Conservation (phyloP, 2,329 filamentous ascomycete species). For the Parafenestella ontariensis region DNA sequence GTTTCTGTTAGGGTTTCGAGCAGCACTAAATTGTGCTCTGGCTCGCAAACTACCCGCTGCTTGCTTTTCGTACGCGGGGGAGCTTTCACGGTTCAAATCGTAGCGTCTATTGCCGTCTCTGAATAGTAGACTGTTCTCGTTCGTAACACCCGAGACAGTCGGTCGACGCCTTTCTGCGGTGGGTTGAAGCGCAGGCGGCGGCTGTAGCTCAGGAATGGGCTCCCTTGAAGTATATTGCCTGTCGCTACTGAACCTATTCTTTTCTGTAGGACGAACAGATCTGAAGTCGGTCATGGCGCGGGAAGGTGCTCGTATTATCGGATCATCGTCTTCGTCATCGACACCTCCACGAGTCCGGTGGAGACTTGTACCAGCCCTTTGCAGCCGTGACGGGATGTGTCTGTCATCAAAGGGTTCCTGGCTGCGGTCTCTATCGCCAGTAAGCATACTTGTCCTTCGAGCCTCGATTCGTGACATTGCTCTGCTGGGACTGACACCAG, state of each 20-base stretch:
- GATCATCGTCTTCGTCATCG: conserved; percentile 48
- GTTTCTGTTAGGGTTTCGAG: conserved; percentile 36
- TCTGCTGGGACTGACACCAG: conserved; percentile 44
- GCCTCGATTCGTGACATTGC: conserved; percentile 55
- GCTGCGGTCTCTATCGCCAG: conserved; percentile 32
- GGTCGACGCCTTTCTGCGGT: conserved; percentile 40
- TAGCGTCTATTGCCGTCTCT: conserved; percentile 37
- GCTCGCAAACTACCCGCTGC: conserved; percentile 27
- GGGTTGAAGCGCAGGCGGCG: conserved; percentile 38
- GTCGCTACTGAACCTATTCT: conserved; percentile 28
- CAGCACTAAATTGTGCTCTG: conserved; percentile 33
- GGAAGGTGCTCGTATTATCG: conserved; percentile 54
- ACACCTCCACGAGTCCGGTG: conserved; percentile 46
- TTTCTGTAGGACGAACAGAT: conserved; percentile 37
- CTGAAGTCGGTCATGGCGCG: conserved; percentile 57
- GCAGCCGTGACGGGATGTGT: conserved; percentile 37
- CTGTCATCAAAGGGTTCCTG: conserved; percentile 34
- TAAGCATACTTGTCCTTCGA: conserved; percentile 48
- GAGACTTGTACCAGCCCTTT: conserved; percentile 49
- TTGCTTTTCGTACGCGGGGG: conserved; percentile 43
- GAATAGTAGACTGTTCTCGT: conserved; percentile 38
- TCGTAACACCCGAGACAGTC: conserved; percentile 29
- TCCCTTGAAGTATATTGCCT: conserved; percentile 48
- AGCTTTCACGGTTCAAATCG: conserved; percentile 37
- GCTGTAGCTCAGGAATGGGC: conserved; percentile 46